Base-by-base conservation (phyloP, 2,329 filamentous ascomycete species). In the Ustilaginoidea virens region DNA sequence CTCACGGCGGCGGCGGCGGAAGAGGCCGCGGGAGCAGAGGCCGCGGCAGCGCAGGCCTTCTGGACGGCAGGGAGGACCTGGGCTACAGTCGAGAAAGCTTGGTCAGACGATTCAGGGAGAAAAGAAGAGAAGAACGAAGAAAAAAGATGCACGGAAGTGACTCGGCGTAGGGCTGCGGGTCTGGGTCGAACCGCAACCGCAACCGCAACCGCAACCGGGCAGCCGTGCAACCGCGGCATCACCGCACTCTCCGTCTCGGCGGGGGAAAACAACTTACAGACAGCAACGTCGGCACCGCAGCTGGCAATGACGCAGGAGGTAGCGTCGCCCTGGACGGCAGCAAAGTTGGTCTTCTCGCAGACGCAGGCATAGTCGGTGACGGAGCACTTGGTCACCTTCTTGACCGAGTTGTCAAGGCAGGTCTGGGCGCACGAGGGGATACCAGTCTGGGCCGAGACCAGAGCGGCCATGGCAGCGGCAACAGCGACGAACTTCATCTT, bases 401-500 rank as follows among this genome's bases (percentile, higher is more conserved):
- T 29, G 39, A 55, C 42, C 33, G 51, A 44, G 3, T 42, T 31
- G 38, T 44, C 38, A 20, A 60, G 43, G 44, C 55, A 58, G 22
- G 44, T 29, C n/a, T 46, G 24, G 20, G 56, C 53, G 39, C 56
- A 60, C 32, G 34, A 28, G 39, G 56, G 56, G 32, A 58, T 45
- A 34, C 54, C 51, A 33, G 40, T 38, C 48, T 54, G 49, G 38
- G 54, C 55, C 30, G 39, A 37, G 25, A 40, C 54, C 30, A 47
- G 37, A 33, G 49, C 42, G 39, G 47, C 47, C 37, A 55, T 42
- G 41, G 46, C 40, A 36, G 48, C 40, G 33, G 45, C 46, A 39
- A 51, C 28, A 32, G 51, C 31, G 44, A 43, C 17, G 34, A 38
- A 49, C 52, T 55, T 56, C 53, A 56, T 56, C 17, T 51, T 56